Percentiles rank a stretch among this genome's conserved stretches.
Conservation (phyloP, 2,329 filamentous ascomycete genomes). For the Aspergillus ruber region DNA sequence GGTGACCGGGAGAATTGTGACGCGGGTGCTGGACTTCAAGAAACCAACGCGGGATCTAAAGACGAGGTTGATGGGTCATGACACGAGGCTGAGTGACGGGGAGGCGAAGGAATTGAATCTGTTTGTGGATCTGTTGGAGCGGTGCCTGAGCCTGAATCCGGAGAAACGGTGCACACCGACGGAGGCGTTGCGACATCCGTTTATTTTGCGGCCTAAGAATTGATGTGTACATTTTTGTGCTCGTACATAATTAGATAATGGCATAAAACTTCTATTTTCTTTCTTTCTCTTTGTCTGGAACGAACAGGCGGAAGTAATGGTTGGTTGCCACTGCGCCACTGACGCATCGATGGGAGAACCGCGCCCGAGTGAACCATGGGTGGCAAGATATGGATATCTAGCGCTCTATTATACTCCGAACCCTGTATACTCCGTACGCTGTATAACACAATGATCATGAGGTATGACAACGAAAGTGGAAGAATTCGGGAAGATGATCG, state of each 20-base stretch:
- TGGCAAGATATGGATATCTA: too few relatives aligned
- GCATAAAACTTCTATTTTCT: neutral
- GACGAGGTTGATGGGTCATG: conserved; percentile 65
- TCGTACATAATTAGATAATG: neutral
- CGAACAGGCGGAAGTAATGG: too few relatives aligned
- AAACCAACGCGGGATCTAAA: conserved; percentile 79
- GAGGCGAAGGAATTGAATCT: conserved; percentile 72
- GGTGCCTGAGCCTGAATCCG: conserved; percentile 81
- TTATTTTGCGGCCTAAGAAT: conserved; percentile 54
- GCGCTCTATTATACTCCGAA: too few relatives aligned
- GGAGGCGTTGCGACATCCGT: conserved; percentile 84
- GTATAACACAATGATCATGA: too few relatives aligned
- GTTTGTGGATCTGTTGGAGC: conserved; percentile 82
- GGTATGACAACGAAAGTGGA: too few relatives aligned
- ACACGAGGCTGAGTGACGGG: conserved; percentile 64
- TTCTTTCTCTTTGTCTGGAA: neutral
- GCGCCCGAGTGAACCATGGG: too few relatives aligned
- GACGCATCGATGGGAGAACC: too few relatives aligned
- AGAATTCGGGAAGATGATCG: too few relatives aligned
- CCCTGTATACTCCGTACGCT: too few relatives aligned
- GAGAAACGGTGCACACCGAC: conserved; percentile 83
- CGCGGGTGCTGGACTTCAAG: conserved; percentile 40
- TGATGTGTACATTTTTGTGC: neutral
- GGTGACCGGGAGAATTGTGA: conserved; percentile 69
- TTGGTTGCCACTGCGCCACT: neutral